Evolutionary conservation across 345 rosid species (phyloP).

Genomic region (Euclidium syriacum): DNA sequence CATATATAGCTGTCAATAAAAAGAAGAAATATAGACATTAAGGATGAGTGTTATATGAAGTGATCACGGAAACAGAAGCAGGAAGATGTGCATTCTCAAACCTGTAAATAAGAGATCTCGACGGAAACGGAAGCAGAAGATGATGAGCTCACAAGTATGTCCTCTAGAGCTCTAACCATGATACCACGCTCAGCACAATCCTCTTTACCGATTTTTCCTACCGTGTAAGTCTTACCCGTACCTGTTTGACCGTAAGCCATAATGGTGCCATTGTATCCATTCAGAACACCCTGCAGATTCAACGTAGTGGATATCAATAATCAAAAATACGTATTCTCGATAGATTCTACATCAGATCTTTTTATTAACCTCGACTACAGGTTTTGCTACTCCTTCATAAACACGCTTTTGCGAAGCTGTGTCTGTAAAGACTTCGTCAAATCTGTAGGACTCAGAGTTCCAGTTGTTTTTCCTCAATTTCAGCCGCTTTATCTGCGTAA

Average conservation of each 20-base stretch:
- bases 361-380: constrained; percentile 83
- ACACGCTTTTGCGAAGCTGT: constrained; percentile 90
- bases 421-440: constrained; percentile 76
- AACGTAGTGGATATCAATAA: neutral
- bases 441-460: constrained; percentile 79
- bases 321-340: neutral
- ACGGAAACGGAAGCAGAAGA: constrained; percentile 51
- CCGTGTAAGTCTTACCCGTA: constrained; percentile 87
- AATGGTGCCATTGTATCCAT: constrained; percentile 90
- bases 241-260: constrained; percentile 99
- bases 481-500: constrained; percentile 65
- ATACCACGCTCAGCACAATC: constrained; percentile 90
- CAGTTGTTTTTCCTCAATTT: constrained; percentile 86
- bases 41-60: neutral
- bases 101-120: constrained; percentile 91
- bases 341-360: neutral
- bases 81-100: constrained; percentile 26
- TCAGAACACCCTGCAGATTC: constrained; percentile 73
- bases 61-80: constrained; percentile 37
- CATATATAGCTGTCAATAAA: constrained; percentile 66
- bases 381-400: constrained; percentile 84
- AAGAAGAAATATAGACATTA: constrained; percentile 2
- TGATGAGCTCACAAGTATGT: constrained; percentile 45
- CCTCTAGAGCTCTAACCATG: constrained; percentile 91
- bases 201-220: constrained; percentile 75